Conservation (phyloP, 2,329 filamentous ascomycete genomes). For the Septoria petroselini region DNA sequence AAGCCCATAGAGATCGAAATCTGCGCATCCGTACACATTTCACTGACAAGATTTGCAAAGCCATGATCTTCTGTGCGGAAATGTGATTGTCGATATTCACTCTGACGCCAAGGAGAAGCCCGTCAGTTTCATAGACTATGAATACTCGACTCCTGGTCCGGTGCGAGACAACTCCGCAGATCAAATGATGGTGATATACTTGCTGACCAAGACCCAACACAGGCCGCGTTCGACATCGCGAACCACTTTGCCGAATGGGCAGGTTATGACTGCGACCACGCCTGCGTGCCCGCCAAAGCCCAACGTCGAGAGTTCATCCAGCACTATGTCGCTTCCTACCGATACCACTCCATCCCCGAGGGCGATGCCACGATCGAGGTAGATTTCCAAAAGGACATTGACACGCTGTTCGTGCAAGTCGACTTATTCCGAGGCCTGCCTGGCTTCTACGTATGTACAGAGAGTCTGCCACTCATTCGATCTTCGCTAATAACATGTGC, state of each 20-base stretch:
- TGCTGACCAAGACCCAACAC: too few species aligned
- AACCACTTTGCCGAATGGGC: conserved; percentile 99
- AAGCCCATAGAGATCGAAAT: too few species aligned
- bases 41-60: background rate
- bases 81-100: conserved; percentile 72
- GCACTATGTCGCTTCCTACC: conserved; percentile 77
- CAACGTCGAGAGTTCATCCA: conserved; percentile 77
- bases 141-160: conserved; percentile 91
- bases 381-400: conserved; percentile 59
- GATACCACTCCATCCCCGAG: conserved; percentile 38
- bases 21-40: too few species aligned
- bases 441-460: conserved; percentile 60
- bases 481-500: too few species aligned
- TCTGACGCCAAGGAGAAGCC: conserved; percentile 28
- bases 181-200: too few species aligned
- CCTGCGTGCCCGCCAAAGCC: conserved; percentile 70
- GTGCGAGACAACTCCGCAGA: too few species aligned
- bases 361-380: conserved; percentile 46
- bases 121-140: conserved; percentile 94
- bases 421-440: conserved; percentile 85
- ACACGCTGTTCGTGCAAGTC: conserved; percentile 72
- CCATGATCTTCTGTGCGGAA: conserved; percentile 93
- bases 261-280: conserved; percentile 92
- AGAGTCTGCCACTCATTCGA: background rate
- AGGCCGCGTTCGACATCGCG: conserved; percentile 86